These are phyloP conservation scores for apple (Malus domestica) DNA, from an alignment of 306 rosid species.

Conservation along the genomic window ASM211411v1 NC_041795.1:3451001-3451500, in stretches of 20 bases:
- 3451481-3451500: constrained; percentile 65
- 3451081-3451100: not conserved
- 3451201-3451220: constrained; percentile 59
- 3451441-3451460: constrained; percentile 46
- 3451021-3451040: not conserved
- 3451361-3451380: constrained; percentile 53
- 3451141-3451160: not conserved
- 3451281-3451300: constrained; percentile 43
- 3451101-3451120: not conserved
- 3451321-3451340: constrained; percentile 52
- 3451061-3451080: not conserved
- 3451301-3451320: constrained; percentile 61
- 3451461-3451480: constrained; percentile 46
- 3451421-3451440: constrained; percentile 46
- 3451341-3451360: constrained; percentile 62
- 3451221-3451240: constrained; percentile 9
- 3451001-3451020: not conserved
- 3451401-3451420: constrained; percentile 50
- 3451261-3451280: constrained; percentile 50
- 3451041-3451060: not conserved
- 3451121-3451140: not conserved
- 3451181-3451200: constrained; percentile 34
- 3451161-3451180: not conserved
- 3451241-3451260: constrained; percentile 37
- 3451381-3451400: constrained; percentile 51